Percentiles rank a stretch among this genome's conserved stretches.
These are phyloP conservation scores for Sugiyamaella floridensis DNA, from an alignment of 805 yeast species.

Conservation along the genomic window DNA sequence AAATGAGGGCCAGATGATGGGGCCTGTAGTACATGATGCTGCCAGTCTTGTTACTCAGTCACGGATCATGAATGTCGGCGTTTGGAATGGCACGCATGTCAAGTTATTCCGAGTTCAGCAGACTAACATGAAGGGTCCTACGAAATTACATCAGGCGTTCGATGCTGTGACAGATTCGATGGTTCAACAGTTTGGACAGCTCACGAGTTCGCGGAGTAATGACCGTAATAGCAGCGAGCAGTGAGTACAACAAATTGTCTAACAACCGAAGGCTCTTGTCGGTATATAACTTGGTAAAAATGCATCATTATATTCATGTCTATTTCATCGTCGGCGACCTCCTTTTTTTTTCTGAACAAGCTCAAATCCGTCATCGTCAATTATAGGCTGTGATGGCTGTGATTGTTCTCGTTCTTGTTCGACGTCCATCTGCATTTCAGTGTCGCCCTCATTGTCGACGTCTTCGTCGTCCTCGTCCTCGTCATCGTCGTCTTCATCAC, in stretches of 20 bases:
- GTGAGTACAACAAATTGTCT: neutral
- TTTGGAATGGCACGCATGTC: constrained; percentile 48
- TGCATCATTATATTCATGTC: neutral
- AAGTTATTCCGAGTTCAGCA: constrained; percentile 44
- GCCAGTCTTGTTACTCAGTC: constrained; percentile 17
- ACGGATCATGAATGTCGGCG: constrained; percentile 31
- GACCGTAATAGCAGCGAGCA: neutral
- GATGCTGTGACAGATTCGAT: constrained; percentile 36
- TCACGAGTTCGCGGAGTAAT: neutral
- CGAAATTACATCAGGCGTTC: constrained; percentile 36
- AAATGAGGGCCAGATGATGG: constrained; percentile 12
- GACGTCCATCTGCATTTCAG: constrained; percentile 26
- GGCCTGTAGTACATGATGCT: constrained; percentile 11
- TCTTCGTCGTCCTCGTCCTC: constrained; percentile 42
- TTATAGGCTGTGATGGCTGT: constrained; percentile 45
- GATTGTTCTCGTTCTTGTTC: neutral
- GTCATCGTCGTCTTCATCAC: constrained; percentile 39
- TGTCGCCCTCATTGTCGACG: constrained; percentile 38
- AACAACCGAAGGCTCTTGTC: neutral
- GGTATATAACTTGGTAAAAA: neutral
- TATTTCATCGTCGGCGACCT: constrained; percentile 6
- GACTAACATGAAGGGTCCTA: constrained; percentile 36
- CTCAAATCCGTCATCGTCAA: constrained; percentile 95
- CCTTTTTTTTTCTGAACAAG: constrained; percentile 58
- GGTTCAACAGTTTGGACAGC: constrained; percentile 36